Conservation (phyloP, 129 eudicot species). For the Daucus carota region DNA sequence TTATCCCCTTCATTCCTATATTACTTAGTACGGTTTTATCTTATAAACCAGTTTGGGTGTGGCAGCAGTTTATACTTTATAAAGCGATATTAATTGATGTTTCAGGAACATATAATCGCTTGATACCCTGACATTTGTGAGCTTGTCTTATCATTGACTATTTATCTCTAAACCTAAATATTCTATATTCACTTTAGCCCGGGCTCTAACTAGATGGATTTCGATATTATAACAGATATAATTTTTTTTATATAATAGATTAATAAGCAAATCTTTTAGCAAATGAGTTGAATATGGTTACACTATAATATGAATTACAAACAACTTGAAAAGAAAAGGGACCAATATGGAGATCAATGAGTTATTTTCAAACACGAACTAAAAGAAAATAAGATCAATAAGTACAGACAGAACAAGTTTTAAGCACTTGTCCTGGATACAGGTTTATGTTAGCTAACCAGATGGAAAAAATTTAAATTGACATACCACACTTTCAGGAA, state of each 20-base stretch:
- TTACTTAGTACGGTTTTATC: not conserved
- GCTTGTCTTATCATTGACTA: not conserved
- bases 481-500: constrained; percentile 75
- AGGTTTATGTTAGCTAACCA: not conserved
- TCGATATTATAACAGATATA: not conserved
- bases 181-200: not conserved
- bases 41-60: not conserved
- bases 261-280: not conserved
- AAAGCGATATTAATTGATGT: not conserved
- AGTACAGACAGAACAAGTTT: not conserved
- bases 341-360: not conserved
- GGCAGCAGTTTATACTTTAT: not conserved
- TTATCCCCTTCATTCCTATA: not conserved
- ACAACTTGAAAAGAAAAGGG: not conserved
- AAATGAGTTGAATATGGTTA: not conserved
- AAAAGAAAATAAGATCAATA: not conserved
- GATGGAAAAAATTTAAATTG: not conserved
- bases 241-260: not conserved
- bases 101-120: not conserved
- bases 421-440: not conserved
- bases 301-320: not conserved
- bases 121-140: not conserved
- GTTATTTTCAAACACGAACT: not conserved
- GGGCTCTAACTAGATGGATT: not conserved
- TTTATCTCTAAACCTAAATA: not conserved